Base-by-base conservation (phyloP, 208 protist genomes). In the Trypanosoma vivax region DNA sequence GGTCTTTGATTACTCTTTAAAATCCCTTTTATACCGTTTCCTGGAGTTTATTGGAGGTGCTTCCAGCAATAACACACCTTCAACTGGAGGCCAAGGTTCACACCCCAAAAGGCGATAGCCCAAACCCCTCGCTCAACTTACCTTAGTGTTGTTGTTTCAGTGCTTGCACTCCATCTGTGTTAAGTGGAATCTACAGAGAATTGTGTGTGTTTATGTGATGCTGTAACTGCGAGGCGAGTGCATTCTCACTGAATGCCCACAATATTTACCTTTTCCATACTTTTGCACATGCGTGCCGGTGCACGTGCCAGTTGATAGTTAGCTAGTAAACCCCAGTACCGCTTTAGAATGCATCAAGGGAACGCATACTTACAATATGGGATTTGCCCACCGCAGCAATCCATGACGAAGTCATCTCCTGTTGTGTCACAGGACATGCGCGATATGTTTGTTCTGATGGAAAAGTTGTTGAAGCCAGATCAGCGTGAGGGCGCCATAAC, bases 401-500 rank as follows among this genome's bases (percentile, higher is more conserved):
- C 53, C 13, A 28, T 42, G 16, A 50, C 52, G 10, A 70, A 70
- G 41, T 39, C 45, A 14, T 53, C 54, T 25, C 46, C 63, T 1
- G 14, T 40, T 14, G 42, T 62, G 1, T 54, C 54, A 23, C 25
- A 30, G 10, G 65, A 70, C 35, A 61, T 63, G 25, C 25, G 58
- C 18, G 50, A 67, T 39, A 82, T 82, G 65, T 46, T 76, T 2
- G 45, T 16, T 3, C 59, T 61, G 7, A 70, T 93, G 23, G 54
- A 83, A 50, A 70, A 69, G 25, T 59, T 97, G 9, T 83, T 92
- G 27, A 69, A 65, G 6, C 76, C 66, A 5, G 78, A 94, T 2
- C 63, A 75, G 39, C 83, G 95, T 27, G 96, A 99, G 55, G 64
- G 76, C 13, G 94, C 97, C 3, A 90, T 99, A 45, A 53, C 87